Evolutionary conservation across 2,329 filamentous ascomycete species (phyloP).

Genomic region (Emmonsiellopsis sp.): DNA sequence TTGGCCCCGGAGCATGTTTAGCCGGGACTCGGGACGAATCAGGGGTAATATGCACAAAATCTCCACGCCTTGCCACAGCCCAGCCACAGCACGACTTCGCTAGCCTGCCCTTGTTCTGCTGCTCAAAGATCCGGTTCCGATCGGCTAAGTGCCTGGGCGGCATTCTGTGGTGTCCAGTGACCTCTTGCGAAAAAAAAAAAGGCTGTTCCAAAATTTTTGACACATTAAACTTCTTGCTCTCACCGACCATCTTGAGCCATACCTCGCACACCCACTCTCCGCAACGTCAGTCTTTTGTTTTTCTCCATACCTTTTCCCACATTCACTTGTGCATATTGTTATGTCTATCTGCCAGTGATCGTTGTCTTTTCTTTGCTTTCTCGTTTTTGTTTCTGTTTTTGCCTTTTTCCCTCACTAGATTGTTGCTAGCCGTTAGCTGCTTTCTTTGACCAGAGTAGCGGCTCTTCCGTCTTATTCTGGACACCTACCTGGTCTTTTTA

Average conservation of each 20-base stretch:
- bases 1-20: too few relatives aligned
- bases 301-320: neutral
- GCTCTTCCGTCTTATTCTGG: neutral
- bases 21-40: too few relatives aligned
- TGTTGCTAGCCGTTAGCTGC: neutral
- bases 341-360: neutral
- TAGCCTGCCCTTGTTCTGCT: too few relatives aligned
- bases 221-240: neutral
- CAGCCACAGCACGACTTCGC: too few relatives aligned
- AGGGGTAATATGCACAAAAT: too few relatives aligned
- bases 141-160: too few relatives aligned
- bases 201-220: neutral
- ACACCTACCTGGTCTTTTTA: too few relatives aligned
- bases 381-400: neutral
- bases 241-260: neutral
- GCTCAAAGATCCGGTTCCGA: too few relatives aligned
- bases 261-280: neutral
- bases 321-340: conserved; percentile 1
- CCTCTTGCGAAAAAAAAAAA: neutral
- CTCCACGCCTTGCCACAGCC: too few relatives aligned
- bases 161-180: neutral
- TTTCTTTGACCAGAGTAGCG: neutral
- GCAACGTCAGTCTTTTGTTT: neutral
- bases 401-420: neutral
- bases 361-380: neutral